phyloP scores from a whole-genome alignment of 1,284 basidiomycete genomes.

The Fomes fomentarius region DNA sequence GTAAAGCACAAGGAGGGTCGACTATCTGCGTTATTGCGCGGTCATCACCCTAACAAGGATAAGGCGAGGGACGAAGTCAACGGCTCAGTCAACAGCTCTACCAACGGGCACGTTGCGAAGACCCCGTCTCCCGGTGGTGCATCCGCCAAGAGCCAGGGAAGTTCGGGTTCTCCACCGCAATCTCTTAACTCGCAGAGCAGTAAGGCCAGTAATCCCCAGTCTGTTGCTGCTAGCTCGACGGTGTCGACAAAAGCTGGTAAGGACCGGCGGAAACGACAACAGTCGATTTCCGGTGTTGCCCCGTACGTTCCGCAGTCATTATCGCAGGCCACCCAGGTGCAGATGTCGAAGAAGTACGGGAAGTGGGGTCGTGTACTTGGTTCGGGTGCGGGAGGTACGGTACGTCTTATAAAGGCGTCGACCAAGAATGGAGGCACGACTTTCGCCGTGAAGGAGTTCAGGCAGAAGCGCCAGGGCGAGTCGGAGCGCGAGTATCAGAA shows the following conservation, averaged over 20 bases:
- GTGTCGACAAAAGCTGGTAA: constrained; percentile 19
- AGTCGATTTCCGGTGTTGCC: background rate
- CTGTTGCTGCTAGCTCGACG: constrained; percentile 16
- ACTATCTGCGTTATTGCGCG: constrained; percentile 30
- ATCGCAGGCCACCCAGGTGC: constrained; percentile 85
- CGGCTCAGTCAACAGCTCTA: constrained; percentile 8
- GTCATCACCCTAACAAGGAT: constrained; percentile 22
- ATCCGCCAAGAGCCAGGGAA: constrained; percentile 29
- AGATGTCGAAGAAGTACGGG: constrained; percentile 97
- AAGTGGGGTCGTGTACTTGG: constrained; percentile 98
- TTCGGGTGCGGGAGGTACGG: constrained; percentile 96
- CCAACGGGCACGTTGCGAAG: constrained; percentile 23
- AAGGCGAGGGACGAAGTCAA: constrained; percentile 9
- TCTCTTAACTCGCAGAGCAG: constrained; percentile 30
- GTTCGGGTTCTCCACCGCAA: constrained; percentile 32
- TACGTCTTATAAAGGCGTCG: constrained; percentile 91
- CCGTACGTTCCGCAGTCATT: constrained; percentile 43
- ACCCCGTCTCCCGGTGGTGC: constrained; percentile 32
- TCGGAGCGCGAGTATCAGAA: constrained; percentile 97
- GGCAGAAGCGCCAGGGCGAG: constrained; percentile 87
- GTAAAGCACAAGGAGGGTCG: constrained; percentile 26
- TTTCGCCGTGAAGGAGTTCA: constrained; percentile 98
- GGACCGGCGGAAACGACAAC: constrained; percentile 15
- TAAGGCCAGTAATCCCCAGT: constrained; percentile 14
- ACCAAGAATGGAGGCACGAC: constrained; percentile 80